Base-by-base conservation (phyloP, 2,329 filamentous ascomycete genomes). In the Atkinsonella hypoxylon region DNA sequence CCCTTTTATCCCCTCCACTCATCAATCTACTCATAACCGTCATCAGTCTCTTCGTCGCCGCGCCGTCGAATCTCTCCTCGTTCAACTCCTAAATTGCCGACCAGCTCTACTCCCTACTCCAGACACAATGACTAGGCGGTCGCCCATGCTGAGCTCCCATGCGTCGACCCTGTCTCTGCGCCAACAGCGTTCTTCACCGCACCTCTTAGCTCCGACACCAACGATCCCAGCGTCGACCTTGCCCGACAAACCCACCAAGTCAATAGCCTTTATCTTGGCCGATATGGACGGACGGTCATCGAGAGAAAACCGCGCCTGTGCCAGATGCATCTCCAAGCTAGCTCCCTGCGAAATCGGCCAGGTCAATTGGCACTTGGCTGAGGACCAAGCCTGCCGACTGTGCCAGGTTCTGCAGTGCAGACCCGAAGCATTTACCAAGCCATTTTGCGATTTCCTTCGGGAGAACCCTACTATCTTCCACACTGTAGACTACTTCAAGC, bases 401-500 rank as follows among this genome's bases (percentile, higher is more conserved):
- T 71, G 70, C 59, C 59, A 63, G 49, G 58, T 68, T 43, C 61
- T 62, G 55, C 63, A 70, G 50, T 62, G 67, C 56, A 70, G 71
- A 49, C 78, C 81, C 4, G 81, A 82, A 60, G 75, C 75, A 53
- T 95, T 89, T 65, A 86, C 87, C 9, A 76, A 89, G 68, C 88
- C 89, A 1, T 96, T 95, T 65, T 84, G 85, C 64, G 78, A 88
- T 48, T 97, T 96, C 64, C 78, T 97, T 71, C 86, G 82, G 43
- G 78, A 86, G 55, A 95, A 96, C 63, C 93, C 93, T 0, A 97
- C 93, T 9, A 80, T 96, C 45, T 98, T 95, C 67, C 93, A 98
- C 62, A 82, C 88, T 1, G 89, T 96, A 30, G 78, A 82, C 52
- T 80, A 88, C 59, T 88, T 95, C 64, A 82, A 84, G 60, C 73